Conservation (phyloP, 2,329 filamentous ascomycete species). For the Leptographium flavum region DNA sequence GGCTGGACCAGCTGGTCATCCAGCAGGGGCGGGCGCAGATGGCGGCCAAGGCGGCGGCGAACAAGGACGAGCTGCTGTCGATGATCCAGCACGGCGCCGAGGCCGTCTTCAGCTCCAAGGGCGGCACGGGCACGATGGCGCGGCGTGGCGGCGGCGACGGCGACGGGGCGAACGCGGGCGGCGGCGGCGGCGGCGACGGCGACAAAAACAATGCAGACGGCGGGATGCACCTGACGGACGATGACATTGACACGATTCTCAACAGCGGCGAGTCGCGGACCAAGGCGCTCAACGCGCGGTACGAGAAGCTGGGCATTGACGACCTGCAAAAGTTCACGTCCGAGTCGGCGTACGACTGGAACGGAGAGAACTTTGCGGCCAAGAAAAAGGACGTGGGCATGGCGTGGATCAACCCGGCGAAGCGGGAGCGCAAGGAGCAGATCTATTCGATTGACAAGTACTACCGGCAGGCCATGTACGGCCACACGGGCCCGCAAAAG, state of each 20-base stretch:
- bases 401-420: constrained; percentile 95
- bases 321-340: constrained; percentile 96
- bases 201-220: constrained; percentile 42
- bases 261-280: constrained; percentile 78
- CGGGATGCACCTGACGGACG: constrained; percentile 56
- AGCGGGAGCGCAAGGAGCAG: constrained; percentile 96
- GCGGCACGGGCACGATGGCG: constrained; percentile 43
- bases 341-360: constrained; percentile 98
- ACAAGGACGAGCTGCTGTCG: constrained; percentile 86
- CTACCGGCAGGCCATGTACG: constrained; percentile 78
- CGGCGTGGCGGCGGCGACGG: constrained; percentile 29
- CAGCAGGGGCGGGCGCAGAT: constrained; percentile 91
- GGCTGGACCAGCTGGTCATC: constrained; percentile 92
- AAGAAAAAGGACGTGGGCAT: constrained; percentile 80
- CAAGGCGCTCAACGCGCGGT: constrained; percentile 79
- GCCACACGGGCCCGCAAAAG: constrained; percentile 57
- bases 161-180: too few species aligned
- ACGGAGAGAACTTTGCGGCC: constrained; percentile 87
- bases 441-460: constrained; percentile 99
- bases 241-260: constrained; percentile 82
- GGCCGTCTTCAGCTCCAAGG: constrained; percentile 71
- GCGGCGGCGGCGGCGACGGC: constrained; percentile 42
- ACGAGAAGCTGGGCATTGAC: constrained; percentile 92
- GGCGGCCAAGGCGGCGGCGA: constrained; percentile 78
- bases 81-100: constrained; percentile 99